A percentile compares a stretch with the other conserved stretches of the same genome.
Evolutionary conservation across 768 basidiomycete species (phyloP).

Genomic region (Rhizopogon salebrosus): DNA sequence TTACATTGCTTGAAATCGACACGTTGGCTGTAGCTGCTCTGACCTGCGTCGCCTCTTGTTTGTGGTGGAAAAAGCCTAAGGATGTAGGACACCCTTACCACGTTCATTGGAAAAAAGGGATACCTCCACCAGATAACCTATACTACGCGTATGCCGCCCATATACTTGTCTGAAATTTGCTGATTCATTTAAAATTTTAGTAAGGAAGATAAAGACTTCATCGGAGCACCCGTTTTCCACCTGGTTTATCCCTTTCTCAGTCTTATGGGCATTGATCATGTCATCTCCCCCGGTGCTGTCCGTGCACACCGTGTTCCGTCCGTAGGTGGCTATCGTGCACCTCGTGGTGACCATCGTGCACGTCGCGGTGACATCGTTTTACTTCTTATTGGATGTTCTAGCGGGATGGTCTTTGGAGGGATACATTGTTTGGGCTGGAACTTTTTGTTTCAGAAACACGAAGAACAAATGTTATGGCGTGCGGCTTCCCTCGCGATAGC

Average conservation of each 20-base stretch:
- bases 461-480: conserved; percentile 17
- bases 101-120: neutral
- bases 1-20: conserved; percentile 31
- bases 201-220: too few relatives aligned
- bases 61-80: conserved; percentile 39
- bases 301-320: neutral
- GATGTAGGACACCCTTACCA: conserved; percentile 20
- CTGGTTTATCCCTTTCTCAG: too few relatives aligned
- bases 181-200: too few relatives aligned
- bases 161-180: too few relatives aligned
- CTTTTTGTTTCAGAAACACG: conserved; percentile 12
- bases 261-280: neutral
- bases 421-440: conserved; percentile 23
- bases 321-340: neutral
- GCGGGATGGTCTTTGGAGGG: conserved; percentile 17
- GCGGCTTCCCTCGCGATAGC: conserved; percentile 4
- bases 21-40: conserved; percentile 30
- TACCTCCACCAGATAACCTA: neutral
- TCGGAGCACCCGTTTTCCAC: too few relatives aligned
- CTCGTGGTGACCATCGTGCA: neutral
- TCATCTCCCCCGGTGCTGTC: neutral
- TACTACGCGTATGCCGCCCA: too few relatives aligned
- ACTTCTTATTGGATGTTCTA: neutral
- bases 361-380: too few relatives aligned
- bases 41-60: conserved; percentile 24